Percentiles rank a stretch among this genome's conserved stretches.
These are phyloP conservation scores for Fusarium sp. DNA, from an alignment of 2,329 filamentous ascomycete species.

Conservation along the genomic window DNA sequence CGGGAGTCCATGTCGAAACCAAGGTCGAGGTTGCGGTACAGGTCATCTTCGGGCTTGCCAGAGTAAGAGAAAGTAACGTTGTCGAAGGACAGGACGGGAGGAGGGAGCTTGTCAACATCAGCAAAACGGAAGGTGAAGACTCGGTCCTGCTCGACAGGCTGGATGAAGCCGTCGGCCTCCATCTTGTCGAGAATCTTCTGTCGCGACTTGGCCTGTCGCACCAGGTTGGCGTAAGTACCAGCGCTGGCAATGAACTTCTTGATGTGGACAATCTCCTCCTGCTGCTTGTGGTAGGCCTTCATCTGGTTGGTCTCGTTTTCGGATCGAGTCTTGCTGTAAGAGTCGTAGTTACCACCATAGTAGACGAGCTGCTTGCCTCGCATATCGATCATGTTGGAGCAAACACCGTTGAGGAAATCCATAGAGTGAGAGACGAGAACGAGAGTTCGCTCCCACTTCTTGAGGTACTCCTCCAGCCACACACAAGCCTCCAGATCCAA, in stretches of 20 bases:
- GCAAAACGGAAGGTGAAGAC: conserved; percentile 99
- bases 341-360: conserved; percentile 99
- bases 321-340: conserved; percentile 90
- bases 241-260: conserved; percentile 99
- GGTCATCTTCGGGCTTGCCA: conserved; percentile 84
- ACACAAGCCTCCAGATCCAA: conserved; percentile 99
- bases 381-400: conserved; percentile 99
- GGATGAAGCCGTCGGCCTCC: conserved; percentile 98
- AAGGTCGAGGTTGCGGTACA: conserved; percentile 96
- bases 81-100: conserved; percentile 95
- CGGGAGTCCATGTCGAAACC: conserved; percentile 99
- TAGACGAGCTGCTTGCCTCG: conserved; percentile 86
- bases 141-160: conserved; percentile 83
- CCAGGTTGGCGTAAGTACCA: conserved; percentile 99
- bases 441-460: conserved; percentile 98
- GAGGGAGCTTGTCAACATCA: conserved; percentile 98
- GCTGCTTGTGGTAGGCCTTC: conserved; percentile 99
- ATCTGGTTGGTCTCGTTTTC: conserved; percentile 98
- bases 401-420: conserved; percentile 99
- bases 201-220: conserved; percentile 97
- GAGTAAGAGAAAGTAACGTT: conserved; percentile 98
- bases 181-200: conserved; percentile 99
- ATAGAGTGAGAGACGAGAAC: conserved; percentile 96
- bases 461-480: conserved; percentile 99
- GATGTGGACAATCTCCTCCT: conserved; percentile 99